phyloP scores from a whole-genome alignment of 306 rosid genomes.

The Medicago lupulina region DNA sequence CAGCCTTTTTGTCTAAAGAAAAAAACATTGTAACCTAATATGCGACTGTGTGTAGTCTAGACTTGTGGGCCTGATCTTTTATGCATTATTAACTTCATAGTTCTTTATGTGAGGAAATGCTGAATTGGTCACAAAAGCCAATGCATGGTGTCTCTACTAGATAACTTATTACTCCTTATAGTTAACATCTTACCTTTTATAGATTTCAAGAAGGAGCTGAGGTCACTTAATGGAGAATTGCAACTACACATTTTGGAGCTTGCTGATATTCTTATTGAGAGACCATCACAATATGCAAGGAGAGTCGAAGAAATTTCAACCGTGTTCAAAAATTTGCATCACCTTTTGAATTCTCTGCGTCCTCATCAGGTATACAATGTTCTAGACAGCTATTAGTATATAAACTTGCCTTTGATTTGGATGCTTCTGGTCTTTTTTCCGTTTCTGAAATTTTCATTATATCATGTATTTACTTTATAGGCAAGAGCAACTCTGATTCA shows the following conservation, averaged over 20 bases:
- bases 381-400: conserved; percentile 5
- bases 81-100: not conserved
- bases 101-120: conserved; percentile 12
- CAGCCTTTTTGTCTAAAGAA: too few species aligned
- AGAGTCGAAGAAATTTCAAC: conserved; percentile 96
- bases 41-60: not conserved
- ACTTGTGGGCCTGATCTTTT: conserved; percentile 1
- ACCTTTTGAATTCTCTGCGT: conserved; percentile 86
- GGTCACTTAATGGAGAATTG: conserved; percentile 83
- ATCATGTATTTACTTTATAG: conserved; percentile 49
- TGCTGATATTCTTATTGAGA: conserved; percentile 90
- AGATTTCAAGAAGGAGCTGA: conserved; percentile 93
- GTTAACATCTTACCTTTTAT: conserved; percentile 21
- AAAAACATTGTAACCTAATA: not conserved
- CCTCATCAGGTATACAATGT: conserved; percentile 76
- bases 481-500: conserved; percentile 90
- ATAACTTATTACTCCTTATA: conserved; percentile 24
- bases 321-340: conserved; percentile 87
- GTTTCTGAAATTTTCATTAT: conserved; percentile 13
- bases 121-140: conserved; percentile 11
- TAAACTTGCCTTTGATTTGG: conserved; percentile 11
- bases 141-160: not conserved
- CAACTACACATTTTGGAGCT: conserved; percentile 90
- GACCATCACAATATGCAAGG: conserved; percentile 95
- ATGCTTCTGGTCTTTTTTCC: conserved; percentile 8